phyloP scores from a whole-genome alignment of 2,329 filamentous ascomycete genomes.

The Claviceps arundinis region DNA sequence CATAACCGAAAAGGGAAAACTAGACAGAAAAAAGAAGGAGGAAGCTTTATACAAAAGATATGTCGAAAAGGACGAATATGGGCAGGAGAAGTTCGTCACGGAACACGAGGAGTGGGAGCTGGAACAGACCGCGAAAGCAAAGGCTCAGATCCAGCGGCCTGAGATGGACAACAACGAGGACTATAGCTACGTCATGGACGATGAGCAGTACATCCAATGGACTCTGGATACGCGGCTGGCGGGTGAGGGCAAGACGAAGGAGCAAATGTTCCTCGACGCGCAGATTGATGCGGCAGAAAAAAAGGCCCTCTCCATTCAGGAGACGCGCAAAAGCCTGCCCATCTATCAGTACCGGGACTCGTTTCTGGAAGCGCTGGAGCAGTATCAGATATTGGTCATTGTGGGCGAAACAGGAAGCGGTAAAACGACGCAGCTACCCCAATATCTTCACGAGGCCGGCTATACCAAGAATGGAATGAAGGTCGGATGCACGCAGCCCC shows the following conservation, averaged over 20 bases:
- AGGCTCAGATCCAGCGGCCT: constrained; percentile 64
- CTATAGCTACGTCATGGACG: constrained; percentile 89
- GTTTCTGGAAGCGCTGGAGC: constrained; percentile 71
- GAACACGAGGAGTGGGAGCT: constrained; percentile 95
- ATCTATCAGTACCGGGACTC: constrained; percentile 81
- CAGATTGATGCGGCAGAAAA: constrained; percentile 82
- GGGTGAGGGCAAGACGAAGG: constrained; percentile 59
- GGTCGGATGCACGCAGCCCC: constrained; percentile 85
- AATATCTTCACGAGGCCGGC: constrained; percentile 85
- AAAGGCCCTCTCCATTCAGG: constrained; percentile 77
- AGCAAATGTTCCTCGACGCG: constrained; percentile 65
- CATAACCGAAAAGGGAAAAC: constrained; percentile 83
- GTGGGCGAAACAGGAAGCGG: constrained; percentile 91
- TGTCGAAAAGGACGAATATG: constrained; percentile 74
- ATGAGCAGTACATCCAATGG: constrained; percentile 78
- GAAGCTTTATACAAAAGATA: constrained; percentile 84
- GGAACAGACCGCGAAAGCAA: constrained; percentile 78
- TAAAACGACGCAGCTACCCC: constrained; percentile 90
- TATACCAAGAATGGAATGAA: constrained; percentile 76
- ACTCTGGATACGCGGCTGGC: constrained; percentile 59
- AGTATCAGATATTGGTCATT: constrained; percentile 80
- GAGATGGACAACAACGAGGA: constrained; percentile 70
- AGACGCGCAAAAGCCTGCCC: constrained; percentile 78
- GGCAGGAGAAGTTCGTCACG: constrained; percentile 78
- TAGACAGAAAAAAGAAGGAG: constrained; percentile 75